These are phyloP conservation scores for Sinapis alba DNA, from an alignment of 441 rosid species.

Conservation along the genomic window DNA sequence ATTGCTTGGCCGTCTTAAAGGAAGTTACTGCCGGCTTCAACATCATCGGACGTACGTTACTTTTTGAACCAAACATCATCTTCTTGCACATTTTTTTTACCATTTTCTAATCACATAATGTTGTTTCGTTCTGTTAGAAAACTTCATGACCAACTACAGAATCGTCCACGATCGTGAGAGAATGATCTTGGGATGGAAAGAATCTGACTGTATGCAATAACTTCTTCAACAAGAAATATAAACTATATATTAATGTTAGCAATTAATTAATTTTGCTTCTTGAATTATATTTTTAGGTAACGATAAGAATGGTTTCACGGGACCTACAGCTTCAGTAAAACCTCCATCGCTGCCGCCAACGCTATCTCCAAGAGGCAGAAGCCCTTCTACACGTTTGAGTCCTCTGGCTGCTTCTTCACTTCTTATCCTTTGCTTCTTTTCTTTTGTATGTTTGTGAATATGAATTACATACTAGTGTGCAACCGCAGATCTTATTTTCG, in stretches of 20 bases:
- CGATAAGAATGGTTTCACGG: conserved; percentile 20
- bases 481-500: neutral
- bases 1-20: conserved; percentile 73
- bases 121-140: conserved; percentile 19
- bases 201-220: conserved; percentile 37
- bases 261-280: neutral
- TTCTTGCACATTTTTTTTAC: neutral
- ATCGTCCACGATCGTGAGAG: conserved; percentile 41
- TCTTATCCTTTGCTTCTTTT: conserved; percentile 15
- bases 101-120: neutral
- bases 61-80: neutral
- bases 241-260: neutral
- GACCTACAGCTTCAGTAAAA: neutral
- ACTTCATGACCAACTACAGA: conserved; percentile 41
- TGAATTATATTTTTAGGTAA: conserved; percentile 12
- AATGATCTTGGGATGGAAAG: conserved; percentile 38
- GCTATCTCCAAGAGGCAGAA: neutral
- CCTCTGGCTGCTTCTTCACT: conserved; percentile 21
- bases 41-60: conserved; percentile 86
- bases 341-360: conserved; percentile 18
- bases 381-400: conserved; percentile 14
- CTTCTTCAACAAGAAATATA: neutral
- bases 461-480: neutral
- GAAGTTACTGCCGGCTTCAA: conserved; percentile 67
- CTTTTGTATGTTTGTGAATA: conserved; percentile 16